Base-by-base conservation (phyloP, 495 filamentous ascomycete genomes). In the Podospora pseudoanserina region DNA sequence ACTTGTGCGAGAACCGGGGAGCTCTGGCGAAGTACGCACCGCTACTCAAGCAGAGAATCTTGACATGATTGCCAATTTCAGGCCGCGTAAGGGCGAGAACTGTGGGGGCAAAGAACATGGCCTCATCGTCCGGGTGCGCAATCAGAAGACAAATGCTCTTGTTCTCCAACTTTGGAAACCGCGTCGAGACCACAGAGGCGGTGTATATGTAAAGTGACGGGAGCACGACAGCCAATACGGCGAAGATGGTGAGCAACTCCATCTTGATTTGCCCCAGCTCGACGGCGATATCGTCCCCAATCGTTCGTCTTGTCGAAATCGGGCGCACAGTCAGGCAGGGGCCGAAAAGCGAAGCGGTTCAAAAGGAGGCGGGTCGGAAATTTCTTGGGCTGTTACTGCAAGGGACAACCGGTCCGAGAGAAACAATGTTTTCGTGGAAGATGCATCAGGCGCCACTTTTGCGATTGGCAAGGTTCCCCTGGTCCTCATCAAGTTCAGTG, bases 21-120 rank as follows among this genome's bases (percentile, higher is more conserved):
- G 30, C 18, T 7, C 56, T 27, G 55, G 39, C 6, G 55, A 18
- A 32, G 65, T 49, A 19, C 39, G 32, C 83, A 89, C 91, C 92
- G 70, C 86, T 93, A 77, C 91, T 94, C 64, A 99, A 81, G 79
- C 95, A 99, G 39, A 99, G 83, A 70, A 99, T 95, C 79, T 94
- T 93, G 70, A 99, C 83, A 73, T 93, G 92, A 74, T 99, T 99
- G 1, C 92, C 90, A 23, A 89, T 79, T 67, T 87, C 86, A 13
- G 75, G 90, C 23, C 86, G 84, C 18, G 93, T 92, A 30, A 99
- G 84, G 5, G 90, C 87, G 64, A 96, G 82, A 3, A 99, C 85
- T 0, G 92, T 90, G 0, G 95, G 95, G 68, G 94, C 87, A 79
- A 99, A 99, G 83, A 99, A 99, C 95, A 99, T 99, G 72, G 95